Percentiles rank a stretch among this genome's conserved stretches.
Evolutionary conservation across 805 yeast genomes (phyloP).

Genomic region (Ogataea pini): DNA sequence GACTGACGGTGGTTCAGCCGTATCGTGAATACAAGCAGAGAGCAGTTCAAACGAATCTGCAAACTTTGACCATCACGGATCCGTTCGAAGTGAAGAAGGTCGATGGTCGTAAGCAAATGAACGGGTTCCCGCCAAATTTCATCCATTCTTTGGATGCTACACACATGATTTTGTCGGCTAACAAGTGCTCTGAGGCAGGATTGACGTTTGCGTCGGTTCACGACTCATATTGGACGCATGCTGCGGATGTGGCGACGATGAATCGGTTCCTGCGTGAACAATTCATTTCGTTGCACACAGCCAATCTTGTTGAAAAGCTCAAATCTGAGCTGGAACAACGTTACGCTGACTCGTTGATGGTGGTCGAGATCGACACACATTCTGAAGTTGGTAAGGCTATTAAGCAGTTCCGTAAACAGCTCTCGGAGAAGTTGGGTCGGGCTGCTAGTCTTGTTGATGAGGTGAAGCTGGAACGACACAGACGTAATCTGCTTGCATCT

Average conservation of each 20-base stretch:
- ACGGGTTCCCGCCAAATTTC: constrained; percentile 94
- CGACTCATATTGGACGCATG: constrained; percentile 98
- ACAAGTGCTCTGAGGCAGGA: constrained; percentile 63
- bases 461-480: constrained; percentile 63
- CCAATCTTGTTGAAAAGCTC: constrained; percentile 67
- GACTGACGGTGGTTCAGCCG: constrained; percentile 96
- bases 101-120: constrained; percentile 83
- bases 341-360: constrained; percentile 68
- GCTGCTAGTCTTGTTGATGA: constrained; percentile 70
- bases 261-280: constrained; percentile 69
- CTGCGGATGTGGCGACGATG: constrained; percentile 76
- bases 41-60: constrained; percentile 78
- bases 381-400: constrained; percentile 55
- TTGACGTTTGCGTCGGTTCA: constrained; percentile 92
- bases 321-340: constrained; percentile 79
- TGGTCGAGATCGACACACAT: constrained; percentile 52
- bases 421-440: constrained; percentile 52
- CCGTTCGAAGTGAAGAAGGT: constrained; percentile 85
- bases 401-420: constrained; percentile 46
- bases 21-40: constrained; percentile 69
- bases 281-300: constrained; percentile 75
- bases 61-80: constrained; percentile 82
- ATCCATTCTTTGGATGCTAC: constrained; percentile 96
- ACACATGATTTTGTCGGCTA: constrained; percentile 90
- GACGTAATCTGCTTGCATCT: constrained; percentile 57